Evolutionary conservation across 306 rosid genomes (phyloP).

Genomic region (Pyrus communis): DNA sequence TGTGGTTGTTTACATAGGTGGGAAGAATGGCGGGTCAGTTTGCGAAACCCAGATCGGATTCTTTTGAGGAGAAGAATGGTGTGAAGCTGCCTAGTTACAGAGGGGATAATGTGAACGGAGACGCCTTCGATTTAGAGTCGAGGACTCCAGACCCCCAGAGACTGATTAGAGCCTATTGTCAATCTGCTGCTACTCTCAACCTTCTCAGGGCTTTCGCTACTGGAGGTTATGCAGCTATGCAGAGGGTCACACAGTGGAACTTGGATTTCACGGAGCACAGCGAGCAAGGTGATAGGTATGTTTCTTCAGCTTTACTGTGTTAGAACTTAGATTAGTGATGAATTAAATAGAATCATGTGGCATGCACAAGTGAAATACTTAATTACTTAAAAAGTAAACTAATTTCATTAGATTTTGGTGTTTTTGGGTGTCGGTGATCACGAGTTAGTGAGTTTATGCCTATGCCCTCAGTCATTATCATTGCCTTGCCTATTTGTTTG

Average conservation of each 20-base stretch:
- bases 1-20: slow-evolving; percentile 40
- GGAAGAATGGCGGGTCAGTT: slow-evolving; percentile 99
- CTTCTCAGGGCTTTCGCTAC: slow-evolving; percentile 92
- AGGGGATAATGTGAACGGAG: slow-evolving; percentile 94
- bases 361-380: too few species aligned
- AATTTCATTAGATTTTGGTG: not conserved
- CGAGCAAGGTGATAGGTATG: slow-evolving; percentile 92
- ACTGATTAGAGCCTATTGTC: slow-evolving; percentile 92
- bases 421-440: not conserved
- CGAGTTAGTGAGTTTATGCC: not conserved
- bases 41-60: slow-evolving; percentile 92
- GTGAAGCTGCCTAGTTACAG: slow-evolving; percentile 96
- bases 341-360: not conserved
- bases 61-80: slow-evolving; percentile 86
- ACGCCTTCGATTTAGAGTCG: slow-evolving; percentile 69
- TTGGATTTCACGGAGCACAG: slow-evolving; percentile 88
- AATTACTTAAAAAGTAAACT: not conserved
- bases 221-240: slow-evolving; percentile 98
- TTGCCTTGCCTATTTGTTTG: not conserved
- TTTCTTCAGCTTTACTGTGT: not conserved
- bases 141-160: slow-evolving; percentile 94
- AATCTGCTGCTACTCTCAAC: slow-evolving; percentile 87
- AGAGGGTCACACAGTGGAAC: slow-evolving; percentile 95
- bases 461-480: slow-evolving; percentile 4
- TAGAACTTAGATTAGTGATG: not conserved